Evolutionary conservation across 306 rosid species (phyloP).

Genomic region (Alnus rubra): DNA sequence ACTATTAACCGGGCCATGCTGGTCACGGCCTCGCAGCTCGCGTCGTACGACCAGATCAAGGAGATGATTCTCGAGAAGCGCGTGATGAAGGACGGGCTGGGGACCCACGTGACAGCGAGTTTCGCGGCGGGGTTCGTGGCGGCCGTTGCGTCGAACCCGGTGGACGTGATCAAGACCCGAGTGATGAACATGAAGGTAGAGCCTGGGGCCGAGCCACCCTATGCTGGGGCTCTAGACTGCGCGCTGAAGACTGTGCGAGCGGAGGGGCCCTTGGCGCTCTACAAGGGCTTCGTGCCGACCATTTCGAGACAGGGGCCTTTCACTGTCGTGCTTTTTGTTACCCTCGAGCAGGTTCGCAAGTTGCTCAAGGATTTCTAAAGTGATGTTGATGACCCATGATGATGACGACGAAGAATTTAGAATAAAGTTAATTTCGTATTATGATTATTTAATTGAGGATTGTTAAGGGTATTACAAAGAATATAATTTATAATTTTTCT

Average conservation of each 20-base stretch:
- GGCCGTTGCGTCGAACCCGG: conserved; percentile 71
- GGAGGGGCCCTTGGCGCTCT: conserved; percentile 72
- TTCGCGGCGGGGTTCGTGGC: conserved; percentile 81
- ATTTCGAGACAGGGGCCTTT: conserved; percentile 85
- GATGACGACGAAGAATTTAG: conserved; percentile 32
- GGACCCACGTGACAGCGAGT: conserved; percentile 81
- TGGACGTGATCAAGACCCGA: conserved; percentile 73
- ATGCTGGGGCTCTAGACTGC: conserved; percentile 69
- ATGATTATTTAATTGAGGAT: background rate
- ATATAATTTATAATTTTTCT: too few relatives aligned
- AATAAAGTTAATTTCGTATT: background rate
- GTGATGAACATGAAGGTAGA: conserved; percentile 89
- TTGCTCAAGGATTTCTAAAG: conserved; percentile 70
- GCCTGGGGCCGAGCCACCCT: conserved; percentile 56
- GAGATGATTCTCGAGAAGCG: conserved; percentile 56
- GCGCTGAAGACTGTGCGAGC: conserved; percentile 66
- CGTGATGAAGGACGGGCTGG: conserved; percentile 66
- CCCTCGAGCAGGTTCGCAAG: conserved; percentile 76
- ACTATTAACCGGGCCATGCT: conserved; percentile 86
- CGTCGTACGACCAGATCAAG: conserved; percentile 71
- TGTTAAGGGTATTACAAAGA: too few relatives aligned
- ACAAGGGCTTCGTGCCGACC: conserved; percentile 74
- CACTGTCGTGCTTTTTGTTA: conserved; percentile 73
- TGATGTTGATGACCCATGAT: background rate
- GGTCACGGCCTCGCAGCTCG: conserved; percentile 77